Conservation (phyloP, 192 early-diverging fungal genomes). For the Umbelopsis sp. region DNA sequence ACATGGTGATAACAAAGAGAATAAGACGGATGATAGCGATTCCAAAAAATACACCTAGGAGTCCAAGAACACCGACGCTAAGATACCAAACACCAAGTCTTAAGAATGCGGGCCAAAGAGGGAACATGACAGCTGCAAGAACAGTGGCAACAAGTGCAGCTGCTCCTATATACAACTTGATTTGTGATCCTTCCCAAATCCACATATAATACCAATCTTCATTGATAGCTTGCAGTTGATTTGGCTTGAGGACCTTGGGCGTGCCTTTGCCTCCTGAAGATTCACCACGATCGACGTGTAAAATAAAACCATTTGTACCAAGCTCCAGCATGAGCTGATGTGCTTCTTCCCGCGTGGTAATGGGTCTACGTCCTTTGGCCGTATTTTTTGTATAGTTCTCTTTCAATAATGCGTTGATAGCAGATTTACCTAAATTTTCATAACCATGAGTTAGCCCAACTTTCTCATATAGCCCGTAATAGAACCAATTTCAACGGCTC, state of each 20-base stretch:
- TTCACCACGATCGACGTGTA: constrained; percentile 39
- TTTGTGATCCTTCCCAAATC: constrained; percentile 92
- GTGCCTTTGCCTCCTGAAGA: constrained; percentile 29
- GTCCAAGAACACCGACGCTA: constrained; percentile 74
- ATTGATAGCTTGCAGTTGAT: constrained; percentile 31
- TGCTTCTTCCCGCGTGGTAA: constrained; percentile 32
- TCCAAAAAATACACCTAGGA: constrained; percentile 89
- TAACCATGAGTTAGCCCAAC: neutral
- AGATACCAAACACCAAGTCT: constrained; percentile 90
- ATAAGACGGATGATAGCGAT: constrained; percentile 87
- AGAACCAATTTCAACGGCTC: too few species aligned
- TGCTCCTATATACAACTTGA: constrained; percentile 76
- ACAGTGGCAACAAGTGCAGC: constrained; percentile 76
- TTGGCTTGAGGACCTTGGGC: constrained; percentile 23
- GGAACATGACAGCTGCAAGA: constrained; percentile 96
- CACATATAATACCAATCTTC: constrained; percentile 91
- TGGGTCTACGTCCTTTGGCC: constrained; percentile 24
- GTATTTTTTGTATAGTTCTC: constrained; percentile 25
- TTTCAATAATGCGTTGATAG: constrained; percentile 36
- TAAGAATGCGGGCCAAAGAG: constrained; percentile 88
- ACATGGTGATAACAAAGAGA: constrained; percentile 77
- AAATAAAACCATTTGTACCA: constrained; percentile 31
- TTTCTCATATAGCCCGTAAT: neutral
- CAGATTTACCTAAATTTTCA: constrained; percentile 34
- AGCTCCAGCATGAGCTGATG: constrained; percentile 27